A percentile compares a stretch with the other conserved stretches of the same genome.
phyloP scores from a whole-genome alignment of 441 rosid species.

The Jatropha podagrica region DNA sequence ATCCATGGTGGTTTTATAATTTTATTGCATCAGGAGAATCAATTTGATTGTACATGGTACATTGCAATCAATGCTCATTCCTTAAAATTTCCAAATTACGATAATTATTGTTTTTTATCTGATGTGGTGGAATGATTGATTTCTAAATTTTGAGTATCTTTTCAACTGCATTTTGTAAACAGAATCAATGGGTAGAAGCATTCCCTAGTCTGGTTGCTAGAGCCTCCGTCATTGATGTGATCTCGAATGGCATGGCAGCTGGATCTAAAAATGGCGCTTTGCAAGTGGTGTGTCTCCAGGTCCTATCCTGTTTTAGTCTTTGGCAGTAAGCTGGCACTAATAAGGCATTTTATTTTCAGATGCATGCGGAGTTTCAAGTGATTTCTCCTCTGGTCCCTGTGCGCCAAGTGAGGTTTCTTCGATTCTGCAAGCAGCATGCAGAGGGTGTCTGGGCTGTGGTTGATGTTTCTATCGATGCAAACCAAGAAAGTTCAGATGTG shows the following conservation, averaged over 20 bases:
- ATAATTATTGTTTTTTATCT: not conserved
- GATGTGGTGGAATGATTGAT: not conserved
- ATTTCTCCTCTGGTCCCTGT: slow-evolving; percentile 83
- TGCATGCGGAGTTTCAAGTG: slow-evolving; percentile 79
- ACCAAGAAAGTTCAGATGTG: slow-evolving; percentile 37
- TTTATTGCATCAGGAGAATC: not conserved
- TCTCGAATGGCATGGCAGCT: slow-evolving; percentile 50
- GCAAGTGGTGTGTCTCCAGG: slow-evolving; percentile 51
- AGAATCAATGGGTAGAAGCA: slow-evolving; percentile 79
- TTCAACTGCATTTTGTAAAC: not conserved
- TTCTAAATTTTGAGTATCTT: not conserved
- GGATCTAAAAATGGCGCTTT: slow-evolving; percentile 67
- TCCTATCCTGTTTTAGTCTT: not conserved
- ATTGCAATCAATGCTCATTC: not conserved
- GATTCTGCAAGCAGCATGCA: slow-evolving; percentile 79
- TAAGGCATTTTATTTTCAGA: slow-evolving; percentile 29
- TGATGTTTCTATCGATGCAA: slow-evolving; percentile 64
- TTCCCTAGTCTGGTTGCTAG: slow-evolving; percentile 67
- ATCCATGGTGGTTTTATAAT: not conserved
- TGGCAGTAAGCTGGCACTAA: not conserved
- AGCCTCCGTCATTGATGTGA: slow-evolving; percentile 53
- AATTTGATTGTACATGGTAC: not conserved
- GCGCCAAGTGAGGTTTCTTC: slow-evolving; percentile 63
- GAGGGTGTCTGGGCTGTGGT: slow-evolving; percentile 88
- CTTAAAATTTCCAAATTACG: not conserved